Conservation (phyloP, 805 yeast species). For the Myxozyma nipponensis region DNA sequence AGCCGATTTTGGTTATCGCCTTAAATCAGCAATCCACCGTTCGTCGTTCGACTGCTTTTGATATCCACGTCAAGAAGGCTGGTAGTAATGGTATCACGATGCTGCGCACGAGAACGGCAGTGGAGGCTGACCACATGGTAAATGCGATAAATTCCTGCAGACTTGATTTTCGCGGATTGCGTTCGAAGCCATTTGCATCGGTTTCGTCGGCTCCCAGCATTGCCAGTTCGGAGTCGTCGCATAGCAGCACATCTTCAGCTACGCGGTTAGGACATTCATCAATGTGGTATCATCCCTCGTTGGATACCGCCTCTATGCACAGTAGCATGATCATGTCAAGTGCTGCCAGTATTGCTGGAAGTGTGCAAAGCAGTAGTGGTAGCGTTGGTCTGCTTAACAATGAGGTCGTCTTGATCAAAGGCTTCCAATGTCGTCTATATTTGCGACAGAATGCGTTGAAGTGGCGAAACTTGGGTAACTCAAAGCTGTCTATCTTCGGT, state of each 20-base stretch:
- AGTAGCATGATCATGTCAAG: slow-evolving; percentile 1
- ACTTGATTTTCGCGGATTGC: slow-evolving; percentile 7
- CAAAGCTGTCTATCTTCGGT: slow-evolving; percentile 18
- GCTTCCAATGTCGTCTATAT: slow-evolving; percentile 24
- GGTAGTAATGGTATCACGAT: slow-evolving; percentile 21
- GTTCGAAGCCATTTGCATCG: slow-evolving; percentile 13
- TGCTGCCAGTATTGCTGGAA: not conserved
- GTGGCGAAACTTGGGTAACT: slow-evolving; percentile 30
- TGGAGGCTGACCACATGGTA: slow-evolving; percentile 29
- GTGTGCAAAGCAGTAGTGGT: not conserved
- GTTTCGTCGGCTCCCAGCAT: slow-evolving; percentile 15
- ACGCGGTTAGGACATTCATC: not conserved
- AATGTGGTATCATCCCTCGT: slow-evolving; percentile 15
- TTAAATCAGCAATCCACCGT: slow-evolving; percentile 15
- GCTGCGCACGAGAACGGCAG: slow-evolving; percentile 28
- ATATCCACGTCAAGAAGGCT: slow-evolving; percentile 24
- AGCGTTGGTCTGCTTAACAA: not conserved
- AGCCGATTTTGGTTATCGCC: slow-evolving; percentile 19
- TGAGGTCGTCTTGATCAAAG: slow-evolving; percentile 14
- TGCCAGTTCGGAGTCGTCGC: slow-evolving; percentile 21
- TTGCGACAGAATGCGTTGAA: slow-evolving; percentile 24
- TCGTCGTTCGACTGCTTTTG: slow-evolving; percentile 29
- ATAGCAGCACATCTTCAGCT: slow-evolving; percentile 3
- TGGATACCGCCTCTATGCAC: slow-evolving; percentile 1
- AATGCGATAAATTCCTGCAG: slow-evolving; percentile 25